These are phyloP conservation scores for Crithidia fasciculata DNA, from an alignment of 208 protist genomes.

Conservation along the genomic window DNA sequence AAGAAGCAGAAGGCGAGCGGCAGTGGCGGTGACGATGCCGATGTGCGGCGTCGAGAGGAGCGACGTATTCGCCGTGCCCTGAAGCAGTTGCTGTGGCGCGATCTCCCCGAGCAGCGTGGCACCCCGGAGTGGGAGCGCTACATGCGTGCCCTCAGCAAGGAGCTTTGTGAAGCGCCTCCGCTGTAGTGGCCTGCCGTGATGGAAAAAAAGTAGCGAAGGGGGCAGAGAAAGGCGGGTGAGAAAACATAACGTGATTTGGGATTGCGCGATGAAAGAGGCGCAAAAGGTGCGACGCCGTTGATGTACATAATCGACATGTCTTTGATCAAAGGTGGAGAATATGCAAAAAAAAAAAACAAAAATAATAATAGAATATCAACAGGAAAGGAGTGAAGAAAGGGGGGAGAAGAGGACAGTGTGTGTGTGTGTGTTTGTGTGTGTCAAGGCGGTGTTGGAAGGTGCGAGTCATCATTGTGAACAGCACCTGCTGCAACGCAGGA, in stretches of 20 bases:
- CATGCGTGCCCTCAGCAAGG: slow-evolving; percentile 47
- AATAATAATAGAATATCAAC: not conserved
- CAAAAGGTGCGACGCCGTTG: too few species aligned
- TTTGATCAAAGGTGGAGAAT: not conserved
- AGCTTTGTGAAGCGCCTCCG: slow-evolving; percentile 35
- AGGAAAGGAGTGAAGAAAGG: not conserved
- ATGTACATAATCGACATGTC: too few species aligned
- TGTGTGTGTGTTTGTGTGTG: too few species aligned
- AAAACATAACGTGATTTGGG: too few species aligned
- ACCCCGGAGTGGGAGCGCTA: slow-evolving; percentile 51
- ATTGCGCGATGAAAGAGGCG: too few species aligned
- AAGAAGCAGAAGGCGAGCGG: too few species aligned
- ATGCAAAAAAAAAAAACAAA: not conserved
- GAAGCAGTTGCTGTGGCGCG: slow-evolving; percentile 62
- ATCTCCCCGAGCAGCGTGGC: slow-evolving; percentile 48
- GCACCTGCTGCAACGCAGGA: too few species aligned
- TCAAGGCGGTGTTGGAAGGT: too few species aligned
- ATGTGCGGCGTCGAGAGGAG: slow-evolving; percentile 43
- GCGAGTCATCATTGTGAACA: too few species aligned
- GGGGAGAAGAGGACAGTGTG: not conserved
- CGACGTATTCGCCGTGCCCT: slow-evolving; percentile 50
- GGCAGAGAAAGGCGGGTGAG: too few species aligned
- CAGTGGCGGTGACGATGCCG: not conserved
- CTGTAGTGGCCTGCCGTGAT: slow-evolving; percentile 8
- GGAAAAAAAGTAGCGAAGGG: too few species aligned